These are phyloP conservation scores for Sherardia arvensis DNA, from an alignment of 257 asterid genomes.

Conservation along the genomic window DNA sequence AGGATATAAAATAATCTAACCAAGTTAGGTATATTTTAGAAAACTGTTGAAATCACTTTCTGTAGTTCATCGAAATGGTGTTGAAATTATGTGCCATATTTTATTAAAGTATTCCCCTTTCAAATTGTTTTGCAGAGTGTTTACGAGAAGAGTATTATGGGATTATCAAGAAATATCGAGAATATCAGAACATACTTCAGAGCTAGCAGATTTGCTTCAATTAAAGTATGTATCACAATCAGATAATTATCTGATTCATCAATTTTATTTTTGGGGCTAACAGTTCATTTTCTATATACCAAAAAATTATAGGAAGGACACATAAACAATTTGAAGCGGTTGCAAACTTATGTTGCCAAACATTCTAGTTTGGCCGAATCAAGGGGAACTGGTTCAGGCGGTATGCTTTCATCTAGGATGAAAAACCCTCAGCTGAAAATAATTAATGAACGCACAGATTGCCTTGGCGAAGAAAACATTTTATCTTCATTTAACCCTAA, in stretches of 20 bases:
- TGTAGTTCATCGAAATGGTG: too few relatives aligned
- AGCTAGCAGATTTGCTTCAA: conserved; percentile 40
- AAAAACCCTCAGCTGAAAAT: conserved; percentile 49
- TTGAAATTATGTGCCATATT: too few relatives aligned
- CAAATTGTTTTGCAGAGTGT: not conserved
- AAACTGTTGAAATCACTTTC: too few relatives aligned
- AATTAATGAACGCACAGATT: conserved; percentile 27
- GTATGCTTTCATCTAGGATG: conserved; percentile 52
- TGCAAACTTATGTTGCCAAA: conserved; percentile 34
- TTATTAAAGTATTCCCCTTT: too few relatives aligned
- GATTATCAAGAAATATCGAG: conserved; percentile 5
- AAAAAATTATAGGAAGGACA: conserved; percentile 36
- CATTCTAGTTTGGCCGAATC: conserved; percentile 41
- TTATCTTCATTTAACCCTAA: conserved; percentile 33
- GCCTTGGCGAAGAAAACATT: conserved; percentile 47
- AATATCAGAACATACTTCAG: conserved; percentile 55
- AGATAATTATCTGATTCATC: not conserved
- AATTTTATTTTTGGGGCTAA: not conserved
- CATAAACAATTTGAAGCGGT: conserved; percentile 37
- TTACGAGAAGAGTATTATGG: not conserved
- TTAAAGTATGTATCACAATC: conserved; percentile 33
- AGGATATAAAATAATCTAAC: too few relatives aligned
- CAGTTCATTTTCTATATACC: too few relatives aligned
- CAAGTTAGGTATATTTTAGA: too few relatives aligned
- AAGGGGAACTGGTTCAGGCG: conserved; percentile 38